phyloP scores from a whole-genome alignment of 164 flowering plant genomes.

The Aristolochia contorta region DNA sequence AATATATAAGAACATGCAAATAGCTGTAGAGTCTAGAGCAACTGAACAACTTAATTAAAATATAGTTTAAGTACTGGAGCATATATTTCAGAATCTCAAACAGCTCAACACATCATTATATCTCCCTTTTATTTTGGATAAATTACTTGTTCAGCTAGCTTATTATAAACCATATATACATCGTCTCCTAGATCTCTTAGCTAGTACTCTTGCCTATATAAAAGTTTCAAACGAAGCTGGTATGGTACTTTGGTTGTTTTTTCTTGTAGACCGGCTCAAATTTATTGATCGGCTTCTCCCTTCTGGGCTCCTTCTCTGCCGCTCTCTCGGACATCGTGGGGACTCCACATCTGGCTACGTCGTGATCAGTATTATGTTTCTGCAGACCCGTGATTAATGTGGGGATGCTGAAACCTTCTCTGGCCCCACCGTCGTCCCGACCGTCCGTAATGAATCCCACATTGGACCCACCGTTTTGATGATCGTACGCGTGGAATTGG shows the following conservation, averaged over 20 bases:
- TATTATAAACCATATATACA: too few species aligned
- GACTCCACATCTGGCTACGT: not conserved
- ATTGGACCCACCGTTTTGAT: conserved; percentile 7
- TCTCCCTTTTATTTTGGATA: too few species aligned
- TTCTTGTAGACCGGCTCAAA: not conserved
- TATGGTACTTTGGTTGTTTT: not conserved
- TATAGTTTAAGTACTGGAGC: too few species aligned
- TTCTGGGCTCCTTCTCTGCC: not conserved
- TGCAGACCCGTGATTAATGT: not conserved
- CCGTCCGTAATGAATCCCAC: conserved; percentile 3
- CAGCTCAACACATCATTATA: too few species aligned
- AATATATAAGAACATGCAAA: too few species aligned
- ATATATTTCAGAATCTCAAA: too few species aligned
- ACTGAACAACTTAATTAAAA: too few species aligned
- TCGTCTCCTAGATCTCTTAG: not conserved
- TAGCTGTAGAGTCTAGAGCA: too few species aligned
- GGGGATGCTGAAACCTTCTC: not conserved
- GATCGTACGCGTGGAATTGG: conserved; percentile 7
- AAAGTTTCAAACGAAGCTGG: not conserved
- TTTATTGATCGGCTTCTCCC: not conserved
- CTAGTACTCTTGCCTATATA: not conserved
- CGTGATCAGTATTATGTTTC: not conserved
- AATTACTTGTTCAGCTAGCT: too few species aligned
- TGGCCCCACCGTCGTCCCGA: conserved; percentile 10
- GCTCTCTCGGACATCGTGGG: conserved; percentile 3